These are phyloP conservation scores for Batrachochytrium dendrobatidis DNA, from an alignment of 371 early-diverging fungal genomes.

Conservation along the genomic window DNA sequence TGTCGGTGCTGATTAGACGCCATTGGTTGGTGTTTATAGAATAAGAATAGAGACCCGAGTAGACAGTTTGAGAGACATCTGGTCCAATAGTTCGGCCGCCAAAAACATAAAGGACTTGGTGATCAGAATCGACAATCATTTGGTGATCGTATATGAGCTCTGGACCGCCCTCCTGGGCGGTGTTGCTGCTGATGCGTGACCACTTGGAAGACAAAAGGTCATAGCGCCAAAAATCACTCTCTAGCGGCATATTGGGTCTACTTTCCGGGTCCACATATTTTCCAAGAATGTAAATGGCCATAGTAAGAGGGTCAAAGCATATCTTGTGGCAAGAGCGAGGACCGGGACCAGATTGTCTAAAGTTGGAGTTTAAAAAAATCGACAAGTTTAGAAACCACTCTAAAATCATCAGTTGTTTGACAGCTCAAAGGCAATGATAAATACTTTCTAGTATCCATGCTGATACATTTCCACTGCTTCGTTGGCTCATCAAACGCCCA, in stretches of 20 bases:
- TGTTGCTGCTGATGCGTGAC: slow-evolving; percentile 67
- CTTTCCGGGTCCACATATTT: slow-evolving; percentile 72
- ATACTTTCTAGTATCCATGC: slow-evolving; percentile 63
- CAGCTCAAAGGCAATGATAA: slow-evolving; percentile 1
- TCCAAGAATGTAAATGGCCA: slow-evolving; percentile 76
- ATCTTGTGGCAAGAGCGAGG: slow-evolving; percentile 91
- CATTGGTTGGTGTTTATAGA: slow-evolving; percentile 56
- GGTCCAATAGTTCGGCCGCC: slow-evolving; percentile 72
- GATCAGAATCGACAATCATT: slow-evolving; percentile 76
- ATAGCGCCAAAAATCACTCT: slow-evolving; percentile 84
- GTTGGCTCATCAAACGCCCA: slow-evolving; percentile 69
- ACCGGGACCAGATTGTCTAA: slow-evolving; percentile 76
- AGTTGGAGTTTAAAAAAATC: not conserved
- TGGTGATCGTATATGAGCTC: slow-evolving; percentile 89
- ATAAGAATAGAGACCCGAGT: slow-evolving; percentile 82
- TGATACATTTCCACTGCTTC: slow-evolving; percentile 65
- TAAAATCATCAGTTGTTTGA: not conserved
- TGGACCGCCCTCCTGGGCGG: slow-evolving; percentile 74
- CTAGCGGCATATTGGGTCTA: slow-evolving; percentile 50
- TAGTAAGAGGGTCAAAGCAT: slow-evolving; percentile 68
- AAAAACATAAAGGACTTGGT: slow-evolving; percentile 73
- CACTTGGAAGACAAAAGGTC: slow-evolving; percentile 61
- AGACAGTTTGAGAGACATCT: slow-evolving; percentile 50
- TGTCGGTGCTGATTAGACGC: slow-evolving; percentile 56
- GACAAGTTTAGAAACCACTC: not conserved